Conservation (phyloP, 192 early-diverging fungal species). For the Coemansia guatemalensis region DNA sequence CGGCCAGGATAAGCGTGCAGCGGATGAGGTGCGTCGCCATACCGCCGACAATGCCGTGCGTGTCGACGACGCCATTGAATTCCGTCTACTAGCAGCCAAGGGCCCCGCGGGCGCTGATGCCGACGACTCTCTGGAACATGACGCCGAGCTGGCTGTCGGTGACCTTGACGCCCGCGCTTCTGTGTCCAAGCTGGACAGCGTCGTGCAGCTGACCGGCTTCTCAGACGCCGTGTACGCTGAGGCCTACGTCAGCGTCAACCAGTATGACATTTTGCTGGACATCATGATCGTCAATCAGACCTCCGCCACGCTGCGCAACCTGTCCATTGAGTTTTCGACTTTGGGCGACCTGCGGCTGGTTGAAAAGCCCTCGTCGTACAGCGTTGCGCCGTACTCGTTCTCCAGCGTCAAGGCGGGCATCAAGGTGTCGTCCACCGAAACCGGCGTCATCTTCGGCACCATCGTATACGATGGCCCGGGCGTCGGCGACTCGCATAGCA, state of each 20-base stretch:
- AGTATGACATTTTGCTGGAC: constrained; percentile 96
- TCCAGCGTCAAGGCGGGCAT: constrained; percentile 95
- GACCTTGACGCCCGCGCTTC: constrained; percentile 70
- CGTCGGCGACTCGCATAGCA: constrained; percentile 85
- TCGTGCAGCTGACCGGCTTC: constrained; percentile 96
- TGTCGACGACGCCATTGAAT: constrained; percentile 86
- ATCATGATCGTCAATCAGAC: constrained; percentile 98
- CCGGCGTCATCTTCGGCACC: constrained; percentile 97
- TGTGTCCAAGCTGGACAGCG: constrained; percentile 89
- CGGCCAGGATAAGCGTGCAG: constrained; percentile 64
- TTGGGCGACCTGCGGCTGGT: constrained; percentile 97
- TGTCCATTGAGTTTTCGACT: constrained; percentile 98
- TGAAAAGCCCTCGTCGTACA: constrained; percentile 88
- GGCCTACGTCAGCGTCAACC: constrained; percentile 95
- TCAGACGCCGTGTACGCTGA: constrained; percentile 99
- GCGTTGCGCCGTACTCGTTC: constrained; percentile 88
- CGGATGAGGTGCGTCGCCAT: constrained; percentile 38
- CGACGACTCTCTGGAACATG: constrained; percentile 78
- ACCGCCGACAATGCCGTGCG: constrained; percentile 58
- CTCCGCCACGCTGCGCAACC: constrained; percentile 88
- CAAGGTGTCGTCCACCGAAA: constrained; percentile 98
- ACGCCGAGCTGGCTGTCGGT: constrained; percentile 87
- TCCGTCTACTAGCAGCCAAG: constrained; percentile 71
- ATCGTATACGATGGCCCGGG: constrained; percentile 98
- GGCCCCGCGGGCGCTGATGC: constrained; percentile 66